phyloP scores from a whole-genome alignment of 106 monocot genomes.

The Dactylorhiza incarnata region DNA sequence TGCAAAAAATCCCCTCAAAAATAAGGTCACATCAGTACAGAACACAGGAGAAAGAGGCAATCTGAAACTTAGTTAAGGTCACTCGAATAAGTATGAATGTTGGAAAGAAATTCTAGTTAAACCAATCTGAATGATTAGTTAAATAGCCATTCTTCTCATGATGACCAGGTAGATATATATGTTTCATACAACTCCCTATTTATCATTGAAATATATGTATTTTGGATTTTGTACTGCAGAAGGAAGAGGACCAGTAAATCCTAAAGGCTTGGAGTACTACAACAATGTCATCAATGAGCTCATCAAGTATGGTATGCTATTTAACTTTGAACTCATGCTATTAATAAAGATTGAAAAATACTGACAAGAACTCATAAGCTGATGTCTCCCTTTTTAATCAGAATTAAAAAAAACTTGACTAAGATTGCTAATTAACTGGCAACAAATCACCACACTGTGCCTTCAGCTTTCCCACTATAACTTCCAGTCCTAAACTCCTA shows the following conservation, averaged over 20 bases:
- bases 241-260: constrained; percentile 61
- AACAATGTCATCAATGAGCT: constrained; percentile 61
- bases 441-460: not conserved
- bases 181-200: not conserved
- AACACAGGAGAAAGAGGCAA: not conserved
- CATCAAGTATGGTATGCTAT: constrained; percentile 35
- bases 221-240: constrained; percentile 19
- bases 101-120: not conserved
- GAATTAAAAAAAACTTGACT: too few relatives aligned
- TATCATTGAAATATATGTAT: constrained; percentile 1
- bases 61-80: not conserved
- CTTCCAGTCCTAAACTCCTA: not conserved
- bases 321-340: not conserved
- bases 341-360: constrained; percentile 4
- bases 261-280: constrained; percentile 55
- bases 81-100: not conserved
- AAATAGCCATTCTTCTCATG: not conserved
- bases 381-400: not conserved
- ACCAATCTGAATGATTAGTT: not conserved
- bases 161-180: not conserved
- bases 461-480: not conserved
- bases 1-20: too few relatives aligned
- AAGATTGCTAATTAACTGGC: too few relatives aligned
- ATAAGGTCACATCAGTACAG: not conserved
- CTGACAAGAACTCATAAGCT: not conserved